Evolutionary conservation across 305 asterid species (phyloP).

Genomic region (Stenogyne calaminthoides): DNA sequence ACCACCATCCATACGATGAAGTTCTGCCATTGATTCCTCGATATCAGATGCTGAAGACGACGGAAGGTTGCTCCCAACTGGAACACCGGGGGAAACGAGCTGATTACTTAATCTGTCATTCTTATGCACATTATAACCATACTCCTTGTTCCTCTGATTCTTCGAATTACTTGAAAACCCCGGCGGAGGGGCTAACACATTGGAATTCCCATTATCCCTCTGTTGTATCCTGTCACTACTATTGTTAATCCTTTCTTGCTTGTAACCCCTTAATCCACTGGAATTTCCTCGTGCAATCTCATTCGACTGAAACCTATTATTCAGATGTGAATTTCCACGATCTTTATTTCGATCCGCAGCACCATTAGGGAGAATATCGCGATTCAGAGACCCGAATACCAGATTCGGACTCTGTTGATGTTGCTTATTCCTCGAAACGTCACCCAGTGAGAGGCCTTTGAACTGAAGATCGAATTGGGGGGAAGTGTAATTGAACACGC

Average conservation of each 20-base stretch:
- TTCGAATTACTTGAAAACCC: slow-evolving; percentile 48
- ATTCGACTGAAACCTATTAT: slow-evolving; percentile 36
- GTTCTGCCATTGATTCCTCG: slow-evolving; percentile 46
- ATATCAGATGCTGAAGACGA: slow-evolving; percentile 42
- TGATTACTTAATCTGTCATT: slow-evolving; percentile 37
- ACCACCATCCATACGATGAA: slow-evolving; percentile 33
- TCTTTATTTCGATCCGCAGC: no score
- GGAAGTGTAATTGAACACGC: slow-evolving; percentile 36
- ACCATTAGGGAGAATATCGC: slow-evolving; percentile 27
- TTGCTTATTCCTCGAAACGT: slow-evolving; percentile 29
- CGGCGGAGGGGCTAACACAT: slow-evolving; percentile 50
- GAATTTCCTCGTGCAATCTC: slow-evolving; percentile 35
- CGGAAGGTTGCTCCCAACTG: slow-evolving; percentile 42
- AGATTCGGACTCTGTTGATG: slow-evolving; percentile 49
- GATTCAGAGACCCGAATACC: slow-evolving; percentile 58
- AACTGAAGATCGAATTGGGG: slow-evolving; percentile 39
- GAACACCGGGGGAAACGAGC: slow-evolving; percentile 47
- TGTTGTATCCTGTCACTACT: slow-evolving; percentile 23
- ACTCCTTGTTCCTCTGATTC: slow-evolving; percentile 38
- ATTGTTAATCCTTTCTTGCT: slow-evolving; percentile 26
- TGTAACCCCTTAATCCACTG: slow-evolving; percentile 18
- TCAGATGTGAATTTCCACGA: slow-evolving; percentile 28
- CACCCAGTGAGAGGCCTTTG: slow-evolving; percentile 25
- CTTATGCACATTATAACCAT: slow-evolving; percentile 32
- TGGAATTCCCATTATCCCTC: slow-evolving; percentile 34